phyloP scores from a whole-genome alignment of 768 basidiomycete genomes.

The Sporobolomyces pararoseus region DNA sequence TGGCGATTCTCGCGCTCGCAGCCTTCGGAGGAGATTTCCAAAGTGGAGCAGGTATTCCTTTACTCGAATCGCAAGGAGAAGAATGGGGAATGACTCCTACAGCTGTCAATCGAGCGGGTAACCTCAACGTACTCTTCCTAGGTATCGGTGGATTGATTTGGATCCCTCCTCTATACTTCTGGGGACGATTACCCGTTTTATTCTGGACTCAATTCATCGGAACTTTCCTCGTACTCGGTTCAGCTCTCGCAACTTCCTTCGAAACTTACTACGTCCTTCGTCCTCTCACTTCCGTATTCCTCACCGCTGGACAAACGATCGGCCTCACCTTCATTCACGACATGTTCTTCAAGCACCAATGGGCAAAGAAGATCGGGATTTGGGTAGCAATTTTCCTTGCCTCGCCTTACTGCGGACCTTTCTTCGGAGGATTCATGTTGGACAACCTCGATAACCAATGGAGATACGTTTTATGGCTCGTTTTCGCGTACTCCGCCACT shows the following conservation, averaged over 20 bases:
- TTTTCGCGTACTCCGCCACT: slow-evolving; percentile 32
- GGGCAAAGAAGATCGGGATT: slow-evolving; percentile 33
- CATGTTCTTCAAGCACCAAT: slow-evolving; percentile 37
- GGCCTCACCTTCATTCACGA: slow-evolving; percentile 35
- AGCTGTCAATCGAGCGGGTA: slow-evolving; percentile 33
- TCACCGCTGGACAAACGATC: slow-evolving; percentile 34
- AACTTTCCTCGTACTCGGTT: slow-evolving; percentile 38
- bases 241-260: slow-evolving; percentile 30
- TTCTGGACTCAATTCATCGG: slow-evolving; percentile 43
- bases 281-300: slow-evolving; percentile 40
- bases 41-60: slow-evolving; percentile 32
- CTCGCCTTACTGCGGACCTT: slow-evolving; percentile 16
- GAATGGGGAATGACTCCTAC: slow-evolving; percentile 20
- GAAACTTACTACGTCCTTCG: slow-evolving; percentile 37
- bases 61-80: slow-evolving; percentile 22
- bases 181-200: slow-evolving; percentile 39
- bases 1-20: slow-evolving; percentile 23
- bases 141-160: slow-evolving; percentile 32
- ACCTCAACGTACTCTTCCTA: slow-evolving; percentile 39
- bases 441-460: slow-evolving; percentile 25
- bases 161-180: slow-evolving; percentile 38
- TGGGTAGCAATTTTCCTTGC: slow-evolving; percentile 37
- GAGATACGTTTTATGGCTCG: slow-evolving; percentile 39
- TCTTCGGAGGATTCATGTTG: slow-evolving; percentile 35
- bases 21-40: slow-evolving; percentile 35